These are phyloP conservation scores for Elaeagnus macrophylla DNA, from an alignment of 306 rosid genomes.

Conservation along the genomic window DNA sequence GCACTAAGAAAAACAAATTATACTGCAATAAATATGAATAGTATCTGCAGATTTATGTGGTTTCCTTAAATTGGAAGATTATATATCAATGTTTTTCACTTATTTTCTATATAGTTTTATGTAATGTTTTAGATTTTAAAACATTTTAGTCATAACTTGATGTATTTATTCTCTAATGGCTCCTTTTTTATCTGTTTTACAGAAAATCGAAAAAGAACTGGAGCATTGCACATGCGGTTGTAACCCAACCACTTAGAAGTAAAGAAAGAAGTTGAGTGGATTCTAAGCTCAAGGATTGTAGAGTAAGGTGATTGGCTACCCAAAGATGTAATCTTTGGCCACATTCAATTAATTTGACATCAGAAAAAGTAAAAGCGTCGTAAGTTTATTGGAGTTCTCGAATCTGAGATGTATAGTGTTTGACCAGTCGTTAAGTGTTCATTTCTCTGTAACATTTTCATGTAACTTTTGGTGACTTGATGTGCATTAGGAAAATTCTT, in stretches of 20 bases:
- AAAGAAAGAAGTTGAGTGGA: conserved; percentile 5
- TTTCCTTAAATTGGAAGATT: not conserved
- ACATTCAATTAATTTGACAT: no score
- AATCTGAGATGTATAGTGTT: no score
- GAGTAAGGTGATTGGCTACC: conserved; percentile 1
- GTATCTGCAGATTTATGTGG: not conserved
- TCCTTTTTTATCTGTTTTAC: conserved; percentile 10
- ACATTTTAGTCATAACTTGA: no score
- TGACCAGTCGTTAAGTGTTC: no score
- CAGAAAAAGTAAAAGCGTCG: no score
- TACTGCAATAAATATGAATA: not conserved
- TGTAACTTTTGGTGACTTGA: no score
- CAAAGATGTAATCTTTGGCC: no score
- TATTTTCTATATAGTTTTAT: no score
- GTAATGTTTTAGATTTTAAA: no score
- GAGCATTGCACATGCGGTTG: conserved; percentile 79
- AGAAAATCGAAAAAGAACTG: conserved; percentile 71
- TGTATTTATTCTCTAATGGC: not conserved
- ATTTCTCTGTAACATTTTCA: no score
- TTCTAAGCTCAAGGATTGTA: conserved; percentile 4
- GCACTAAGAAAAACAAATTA: not conserved
- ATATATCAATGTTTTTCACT: not conserved
- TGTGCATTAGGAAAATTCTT: no score
- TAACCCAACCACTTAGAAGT: conserved; percentile 27
- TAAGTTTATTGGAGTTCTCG: no score